Percentiles rank a stretch among this genome's conserved stretches.
Conservation (phyloP, 2,329 filamentous ascomycete genomes). For the Byssothecium circinans region DNA sequence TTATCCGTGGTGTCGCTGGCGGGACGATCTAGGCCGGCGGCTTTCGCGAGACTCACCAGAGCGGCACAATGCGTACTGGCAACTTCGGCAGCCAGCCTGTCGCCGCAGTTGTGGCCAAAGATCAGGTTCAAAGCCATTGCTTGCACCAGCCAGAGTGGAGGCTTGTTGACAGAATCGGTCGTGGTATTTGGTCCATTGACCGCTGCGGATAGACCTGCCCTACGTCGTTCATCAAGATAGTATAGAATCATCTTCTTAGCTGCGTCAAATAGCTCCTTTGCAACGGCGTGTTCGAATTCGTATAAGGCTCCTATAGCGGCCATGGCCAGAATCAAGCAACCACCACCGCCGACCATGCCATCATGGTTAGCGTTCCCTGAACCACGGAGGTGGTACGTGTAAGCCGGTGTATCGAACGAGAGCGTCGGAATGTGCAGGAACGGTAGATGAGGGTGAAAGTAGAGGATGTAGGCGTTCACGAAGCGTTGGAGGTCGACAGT, state of each 20-base stretch:
- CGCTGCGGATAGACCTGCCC: slow-evolving; percentile 72
- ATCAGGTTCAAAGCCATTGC: slow-evolving; percentile 96
- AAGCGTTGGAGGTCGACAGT: slow-evolving; percentile 87
- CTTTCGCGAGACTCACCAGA: slow-evolving; percentile 85
- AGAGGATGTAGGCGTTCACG: slow-evolving; percentile 84
- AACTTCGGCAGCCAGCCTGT: slow-evolving; percentile 87
- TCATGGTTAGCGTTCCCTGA: slow-evolving; percentile 57
- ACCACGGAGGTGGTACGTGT: slow-evolving; percentile 62
- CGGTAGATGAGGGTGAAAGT: slow-evolving; percentile 93
- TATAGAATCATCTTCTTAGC: slow-evolving; percentile 94
- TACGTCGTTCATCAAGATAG: slow-evolving; percentile 87
- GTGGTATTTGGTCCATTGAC: slow-evolving; percentile 55
- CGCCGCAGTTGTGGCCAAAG: slow-evolving; percentile 91
- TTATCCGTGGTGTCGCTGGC: slow-evolving; percentile 22
- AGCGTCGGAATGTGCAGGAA: slow-evolving; percentile 90
- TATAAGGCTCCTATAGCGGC: slow-evolving; percentile 85
- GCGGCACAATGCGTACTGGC: slow-evolving; percentile 90
- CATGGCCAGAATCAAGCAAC: slow-evolving; percentile 85
- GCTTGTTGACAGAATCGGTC: slow-evolving; percentile 65
- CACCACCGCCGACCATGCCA: slow-evolving; percentile 71
- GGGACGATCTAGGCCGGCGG: slow-evolving; percentile 73
- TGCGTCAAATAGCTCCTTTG: slow-evolving; percentile 85
- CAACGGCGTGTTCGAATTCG: slow-evolving; percentile 77
- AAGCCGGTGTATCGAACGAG: slow-evolving; percentile 79
- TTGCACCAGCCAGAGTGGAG: slow-evolving; percentile 92